phyloP scores from a whole-genome alignment of 495 filamentous ascomycete genomes.

The Collariella sp. region DNA sequence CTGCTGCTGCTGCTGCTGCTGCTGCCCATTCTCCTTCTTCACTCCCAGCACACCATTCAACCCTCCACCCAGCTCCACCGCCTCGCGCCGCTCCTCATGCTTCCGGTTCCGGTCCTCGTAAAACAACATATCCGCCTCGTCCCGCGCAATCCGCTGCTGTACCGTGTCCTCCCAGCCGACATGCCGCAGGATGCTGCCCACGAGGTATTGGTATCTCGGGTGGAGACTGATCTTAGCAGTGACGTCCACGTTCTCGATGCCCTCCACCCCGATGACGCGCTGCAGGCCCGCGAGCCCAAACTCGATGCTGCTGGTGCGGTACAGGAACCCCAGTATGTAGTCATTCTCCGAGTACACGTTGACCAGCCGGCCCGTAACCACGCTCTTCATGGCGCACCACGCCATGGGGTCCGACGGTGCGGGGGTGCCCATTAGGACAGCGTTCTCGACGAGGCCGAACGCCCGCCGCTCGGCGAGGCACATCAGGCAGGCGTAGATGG shows the following conservation, averaged over 20 bases:
- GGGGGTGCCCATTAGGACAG: conserved; percentile 74
- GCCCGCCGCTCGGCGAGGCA: conserved; percentile 64
- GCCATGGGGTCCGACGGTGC: conserved; percentile 50
- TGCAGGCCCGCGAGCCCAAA: conserved; percentile 52
- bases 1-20: too few relatives aligned
- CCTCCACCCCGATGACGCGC: conserved; percentile 42
- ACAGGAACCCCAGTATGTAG: conserved; percentile 53
- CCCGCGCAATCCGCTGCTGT: conserved; percentile 32
- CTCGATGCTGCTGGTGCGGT: conserved; percentile 44
- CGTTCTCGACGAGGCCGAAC: conserved; percentile 82
- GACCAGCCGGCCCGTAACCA: conserved; percentile 48
- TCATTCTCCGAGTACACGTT: conserved; percentile 55
- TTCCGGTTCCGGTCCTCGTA: conserved; percentile 21
- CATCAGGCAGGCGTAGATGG: conserved; percentile 77
- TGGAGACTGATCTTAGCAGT: conserved; percentile 47
- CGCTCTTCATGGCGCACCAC: conserved; percentile 48
- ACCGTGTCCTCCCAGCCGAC: conserved; percentile 51
- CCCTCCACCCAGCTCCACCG: conserved; percentile 9
- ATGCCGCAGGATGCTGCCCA: conserved; percentile 45
- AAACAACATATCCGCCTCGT: conserved; percentile 27
- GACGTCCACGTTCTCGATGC: conserved; percentile 51
- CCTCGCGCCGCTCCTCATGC: conserved; percentile 21
- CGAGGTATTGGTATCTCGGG: conserved; percentile 45
- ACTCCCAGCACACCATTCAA: not conserved
- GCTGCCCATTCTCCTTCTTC: conserved; percentile 17